Conservation (phyloP, 2,329 filamentous ascomycete species). For the Epichloe gansuensis region DNA sequence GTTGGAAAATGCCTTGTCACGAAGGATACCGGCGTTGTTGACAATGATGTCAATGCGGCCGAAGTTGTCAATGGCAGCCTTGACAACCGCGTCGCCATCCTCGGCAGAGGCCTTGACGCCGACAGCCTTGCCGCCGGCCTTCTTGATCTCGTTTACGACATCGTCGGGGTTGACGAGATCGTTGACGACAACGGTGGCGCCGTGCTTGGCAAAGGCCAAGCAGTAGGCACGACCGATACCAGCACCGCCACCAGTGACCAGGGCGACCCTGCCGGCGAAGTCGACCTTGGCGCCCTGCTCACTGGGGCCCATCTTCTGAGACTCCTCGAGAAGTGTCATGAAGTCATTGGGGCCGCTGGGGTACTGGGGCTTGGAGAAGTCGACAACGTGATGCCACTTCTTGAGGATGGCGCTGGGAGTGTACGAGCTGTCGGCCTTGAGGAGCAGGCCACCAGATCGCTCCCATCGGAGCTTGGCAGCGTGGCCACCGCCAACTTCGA, state of each 20-base stretch:
- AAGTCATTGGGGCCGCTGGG: conserved; percentile 82
- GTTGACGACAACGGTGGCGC: conserved; percentile 83
- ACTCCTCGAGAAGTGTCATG: conserved; percentile 70
- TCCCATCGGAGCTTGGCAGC: conserved; percentile 93
- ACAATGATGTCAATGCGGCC: conserved; percentile 89
- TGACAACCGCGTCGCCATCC: conserved; percentile 82
- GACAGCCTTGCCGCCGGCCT: conserved; percentile 75
- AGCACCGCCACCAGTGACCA: conserved; percentile 79
- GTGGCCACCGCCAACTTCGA: conserved; percentile 86
- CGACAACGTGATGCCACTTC: conserved; percentile 77
- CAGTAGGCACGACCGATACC: conserved; percentile 87
- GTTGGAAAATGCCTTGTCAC: conserved; percentile 95
- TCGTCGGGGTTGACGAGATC: conserved; percentile 86
- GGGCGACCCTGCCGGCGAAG: conserved; percentile 72
- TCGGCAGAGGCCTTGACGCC: conserved; percentile 90
- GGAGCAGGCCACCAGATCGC: conserved; percentile 73
- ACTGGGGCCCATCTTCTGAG: conserved; percentile 62
- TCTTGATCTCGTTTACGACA: conserved; percentile 85
- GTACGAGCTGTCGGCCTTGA: conserved; percentile 78
- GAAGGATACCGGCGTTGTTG: conserved; percentile 96
- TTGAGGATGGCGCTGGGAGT: conserved; percentile 78
- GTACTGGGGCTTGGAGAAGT: conserved; percentile 71
- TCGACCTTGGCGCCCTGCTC: conserved; percentile 60
- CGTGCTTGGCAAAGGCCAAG: conserved; percentile 73
- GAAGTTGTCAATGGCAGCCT: conserved; percentile 84